Percentiles rank a stretch among this genome's conserved stretches.
phyloP scores from a whole-genome alignment of 345 rosid species.

The Gossypium arboreum region DNA sequence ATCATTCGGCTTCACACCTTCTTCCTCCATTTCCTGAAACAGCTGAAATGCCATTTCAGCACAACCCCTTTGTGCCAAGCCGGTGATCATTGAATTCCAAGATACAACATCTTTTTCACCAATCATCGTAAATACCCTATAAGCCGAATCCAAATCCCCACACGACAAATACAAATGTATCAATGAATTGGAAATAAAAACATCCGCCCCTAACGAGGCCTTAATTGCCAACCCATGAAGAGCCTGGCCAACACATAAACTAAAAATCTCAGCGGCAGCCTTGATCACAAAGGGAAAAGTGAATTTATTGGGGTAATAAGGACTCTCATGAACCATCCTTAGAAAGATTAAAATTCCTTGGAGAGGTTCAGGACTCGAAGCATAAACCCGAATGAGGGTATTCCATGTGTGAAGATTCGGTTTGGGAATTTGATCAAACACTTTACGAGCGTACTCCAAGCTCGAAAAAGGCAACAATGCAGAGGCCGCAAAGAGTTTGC shows the following conservation, averaged over 20 bases:
- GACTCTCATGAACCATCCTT: constrained; percentile 43
- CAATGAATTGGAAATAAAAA: constrained; percentile 51
- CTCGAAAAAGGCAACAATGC: constrained; percentile 40
- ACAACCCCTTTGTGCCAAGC: constrained; percentile 51
- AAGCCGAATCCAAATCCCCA: constrained; percentile 54
- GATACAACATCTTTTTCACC: constrained; percentile 59
- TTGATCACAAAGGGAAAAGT: constrained; percentile 69
- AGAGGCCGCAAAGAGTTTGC: constrained; percentile 45
- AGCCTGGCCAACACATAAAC: constrained; percentile 38
- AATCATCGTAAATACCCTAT: constrained; percentile 44
- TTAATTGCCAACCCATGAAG: constrained; percentile 64
- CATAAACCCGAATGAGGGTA: constrained; percentile 60
- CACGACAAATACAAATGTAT: constrained; percentile 58
- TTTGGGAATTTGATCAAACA: constrained; percentile 67
- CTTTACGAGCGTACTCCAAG: constrained; percentile 58
- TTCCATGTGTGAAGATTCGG: constrained; percentile 70
- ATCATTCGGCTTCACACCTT: constrained; percentile 48
- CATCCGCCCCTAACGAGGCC: constrained; percentile 37
- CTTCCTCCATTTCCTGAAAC: constrained; percentile 49
- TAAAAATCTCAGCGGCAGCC: constrained; percentile 40
- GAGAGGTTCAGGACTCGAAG: constrained; percentile 53
- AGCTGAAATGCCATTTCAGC: constrained; percentile 52
- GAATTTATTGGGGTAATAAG: constrained; percentile 46
- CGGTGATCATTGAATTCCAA: constrained; percentile 74
- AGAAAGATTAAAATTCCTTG: constrained; percentile 41